Evolutionary conservation across 805 yeast genomes (phyloP), one percentile per base, ranked within the genome.

Genomic region (Cyberlindnera mycetangii): DNA sequence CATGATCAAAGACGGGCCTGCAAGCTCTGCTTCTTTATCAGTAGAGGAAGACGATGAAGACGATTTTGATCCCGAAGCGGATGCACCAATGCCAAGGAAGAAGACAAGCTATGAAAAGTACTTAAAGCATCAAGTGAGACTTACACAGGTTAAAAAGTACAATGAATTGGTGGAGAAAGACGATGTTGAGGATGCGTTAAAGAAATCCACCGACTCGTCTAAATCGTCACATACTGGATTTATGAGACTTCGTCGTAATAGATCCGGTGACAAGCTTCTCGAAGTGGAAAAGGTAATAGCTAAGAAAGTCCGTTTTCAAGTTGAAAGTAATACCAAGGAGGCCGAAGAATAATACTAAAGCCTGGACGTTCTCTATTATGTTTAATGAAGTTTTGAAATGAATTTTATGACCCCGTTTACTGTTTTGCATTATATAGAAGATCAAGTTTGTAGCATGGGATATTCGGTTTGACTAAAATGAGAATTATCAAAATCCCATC

Each of bases 1-100:
- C 60, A 85, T 85, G 60, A 85, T 85, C 8, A 53, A 59, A 30
- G 64, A 59, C 24, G 54, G 54, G 0, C 50, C 50, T 19, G 42
- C 41, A 22, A 37, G 21, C 27, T n/a, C 27, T 15, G 27, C 12
- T 3, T 4, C 34, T 4, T 15, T 5, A 8, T 2, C 31, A n/a
- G 34, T 12, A 4, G 35, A 14, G 10, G 32, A 19, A 4, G 38
- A 35, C 7, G 39, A 31, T 4, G 19, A 11, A 1, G 37, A 32
- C 5, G 39, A 34, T 14, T 39, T 15, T 3, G 50, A 47, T 12
- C 33, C 38, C 5, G 37, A 32, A 9, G 44, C 33, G 4, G 48
- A 42, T 10, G 53, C 49, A 4, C 57, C 60, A 14, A 37, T 51
- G 40, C 59, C 55, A 2, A 36, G 50, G 15, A 44, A 18, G 45